Conservation (phyloP, 768 basidiomycete species). For the Tricholoma furcatifolium region DNA sequence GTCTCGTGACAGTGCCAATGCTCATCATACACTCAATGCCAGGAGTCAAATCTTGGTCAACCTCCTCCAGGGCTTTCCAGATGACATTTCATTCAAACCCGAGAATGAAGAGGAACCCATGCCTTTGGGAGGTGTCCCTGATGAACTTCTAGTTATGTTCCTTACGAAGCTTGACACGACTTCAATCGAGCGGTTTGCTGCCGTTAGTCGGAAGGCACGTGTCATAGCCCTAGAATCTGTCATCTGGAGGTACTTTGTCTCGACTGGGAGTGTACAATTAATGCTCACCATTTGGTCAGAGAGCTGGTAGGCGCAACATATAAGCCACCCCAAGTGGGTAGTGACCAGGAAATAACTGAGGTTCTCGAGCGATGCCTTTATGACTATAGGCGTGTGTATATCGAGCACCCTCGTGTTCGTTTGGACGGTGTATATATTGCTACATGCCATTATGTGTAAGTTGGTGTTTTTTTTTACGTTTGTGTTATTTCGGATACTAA, state of each 20-base stretch:
- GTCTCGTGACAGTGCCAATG: slow-evolving; percentile 15
- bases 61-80: slow-evolving; percentile 49
- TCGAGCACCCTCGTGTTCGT: slow-evolving; percentile 84
- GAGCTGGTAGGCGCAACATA: slow-evolving; percentile 65
- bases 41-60: slow-evolving; percentile 41
- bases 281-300: slow-evolving; percentile 34
- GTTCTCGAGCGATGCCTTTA: slow-evolving; percentile 52
- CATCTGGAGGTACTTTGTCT: slow-evolving; percentile 67
- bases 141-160: slow-evolving; percentile 72
- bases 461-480: slow-evolving; percentile 2
- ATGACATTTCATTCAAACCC: slow-evolving; percentile 56
- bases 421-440: slow-evolving; percentile 91
- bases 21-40: slow-evolving; percentile 18
- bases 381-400: slow-evolving; percentile 74
- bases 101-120: slow-evolving; percentile 63
- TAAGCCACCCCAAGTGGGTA: slow-evolving; percentile 70
- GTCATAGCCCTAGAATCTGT: slow-evolving; percentile 64
- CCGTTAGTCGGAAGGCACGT: slow-evolving; percentile 71
- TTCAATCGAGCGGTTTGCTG: slow-evolving; percentile 75
- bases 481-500: not conserved
- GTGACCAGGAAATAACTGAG: slow-evolving; percentile 43
- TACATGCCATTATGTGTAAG: slow-evolving; percentile 85
- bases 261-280: not conserved
- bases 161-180: slow-evolving; percentile 65
- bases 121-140: slow-evolving; percentile 61